phyloP scores from a whole-genome alignment of 2,329 filamentous ascomycete species.

The Pestalotiopsis sp. region DNA sequence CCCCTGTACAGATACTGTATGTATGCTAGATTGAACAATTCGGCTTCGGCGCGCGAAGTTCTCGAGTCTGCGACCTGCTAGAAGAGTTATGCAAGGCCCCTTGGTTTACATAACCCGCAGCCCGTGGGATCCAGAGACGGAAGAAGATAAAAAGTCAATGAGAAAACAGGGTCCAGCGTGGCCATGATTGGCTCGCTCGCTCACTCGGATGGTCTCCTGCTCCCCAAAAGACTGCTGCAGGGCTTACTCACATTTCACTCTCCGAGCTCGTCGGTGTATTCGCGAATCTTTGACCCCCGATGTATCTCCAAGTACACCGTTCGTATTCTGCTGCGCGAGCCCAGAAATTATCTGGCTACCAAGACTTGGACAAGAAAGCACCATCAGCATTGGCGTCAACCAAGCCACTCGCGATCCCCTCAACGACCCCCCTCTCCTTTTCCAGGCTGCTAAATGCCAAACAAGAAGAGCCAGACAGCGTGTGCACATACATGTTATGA shows the following conservation, averaged over 20 bases:
- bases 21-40: neutral
- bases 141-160: neutral
- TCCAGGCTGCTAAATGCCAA: neutral
- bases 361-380: slow-evolving; percentile 4
- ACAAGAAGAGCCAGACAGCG: neutral
- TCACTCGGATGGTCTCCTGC: slow-evolving; percentile 9
- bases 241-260: slow-evolving; percentile 26
- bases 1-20: neutral
- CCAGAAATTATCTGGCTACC: neutral
- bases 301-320: slow-evolving; percentile 24
- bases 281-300: slow-evolving; percentile 22
- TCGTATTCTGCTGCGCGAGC: slow-evolving; percentile 14
- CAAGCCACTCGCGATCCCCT: slow-evolving; percentile 7
- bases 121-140: neutral
- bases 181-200: neutral
- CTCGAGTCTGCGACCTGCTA: neutral
- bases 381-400: slow-evolving; percentile 5
- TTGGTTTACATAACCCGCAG: neutral
- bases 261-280: slow-evolving; percentile 17
- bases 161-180: neutral
- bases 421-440: neutral
- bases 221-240: slow-evolving; percentile 16
- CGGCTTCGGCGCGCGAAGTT: neutral
- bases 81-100: neutral
- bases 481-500: neutral